Evolutionary conservation across 805 yeast species (phyloP).

Genomic region (Groenewaldozyma tartarivorans): DNA sequence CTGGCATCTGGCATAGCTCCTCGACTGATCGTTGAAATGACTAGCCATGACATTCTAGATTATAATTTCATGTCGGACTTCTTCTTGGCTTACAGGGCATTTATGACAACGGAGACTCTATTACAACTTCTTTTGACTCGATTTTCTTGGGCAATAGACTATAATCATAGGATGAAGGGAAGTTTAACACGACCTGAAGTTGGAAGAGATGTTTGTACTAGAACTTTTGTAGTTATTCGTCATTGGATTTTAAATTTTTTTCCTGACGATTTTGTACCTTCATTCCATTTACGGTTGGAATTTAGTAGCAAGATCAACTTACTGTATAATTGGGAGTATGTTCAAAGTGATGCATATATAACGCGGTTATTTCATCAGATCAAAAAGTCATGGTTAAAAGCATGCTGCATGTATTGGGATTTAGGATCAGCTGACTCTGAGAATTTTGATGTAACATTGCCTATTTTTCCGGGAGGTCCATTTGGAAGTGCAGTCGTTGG

Average conservation of each 20-base stretch:
- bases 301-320: slow-evolving; percentile 33
- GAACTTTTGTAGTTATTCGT: slow-evolving; percentile 79
- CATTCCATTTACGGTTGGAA: slow-evolving; percentile 36
- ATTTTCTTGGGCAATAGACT: slow-evolving; percentile 44
- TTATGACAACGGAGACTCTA: slow-evolving; percentile 48
- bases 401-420: slow-evolving; percentile 29
- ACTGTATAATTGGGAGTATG: slow-evolving; percentile 21
- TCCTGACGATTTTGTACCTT: slow-evolving; percentile 66
- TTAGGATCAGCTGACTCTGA: slow-evolving; percentile 11
- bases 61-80: slow-evolving; percentile 77
- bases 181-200: slow-evolving; percentile 23
- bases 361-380: slow-evolving; percentile 35
- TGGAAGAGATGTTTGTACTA: slow-evolving; percentile 60
- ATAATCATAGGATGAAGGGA: slow-evolving; percentile 16
- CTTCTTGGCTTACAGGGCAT: slow-evolving; percentile 72
- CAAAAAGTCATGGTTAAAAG: slow-evolving; percentile 41
- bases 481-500: slow-evolving; percentile 14
- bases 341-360: slow-evolving; percentile 18
- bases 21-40: slow-evolving; percentile 30
- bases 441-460: slow-evolving; percentile 15
- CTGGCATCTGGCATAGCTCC: slow-evolving; percentile 17
- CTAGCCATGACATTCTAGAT: slow-evolving; percentile 67
- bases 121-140: slow-evolving; percentile 55
- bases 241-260: slow-evolving; percentile 89
- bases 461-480: slow-evolving; percentile 27